Base-by-base conservation (phyloP, 2,329 filamentous ascomycete species). In the Talaromyces funiculosus region DNA sequence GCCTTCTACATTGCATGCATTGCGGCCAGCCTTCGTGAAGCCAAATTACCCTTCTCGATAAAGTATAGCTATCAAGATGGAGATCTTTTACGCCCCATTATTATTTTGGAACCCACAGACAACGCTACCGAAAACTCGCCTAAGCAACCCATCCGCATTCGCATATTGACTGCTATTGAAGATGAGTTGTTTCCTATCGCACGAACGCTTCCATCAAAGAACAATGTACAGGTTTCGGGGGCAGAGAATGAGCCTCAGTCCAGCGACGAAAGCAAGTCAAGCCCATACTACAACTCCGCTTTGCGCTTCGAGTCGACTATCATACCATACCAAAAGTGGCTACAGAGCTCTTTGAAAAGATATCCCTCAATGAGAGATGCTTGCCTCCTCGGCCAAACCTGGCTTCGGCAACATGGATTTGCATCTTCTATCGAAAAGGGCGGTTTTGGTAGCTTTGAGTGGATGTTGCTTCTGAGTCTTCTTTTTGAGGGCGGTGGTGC, bases 391-490 rank as follows among this genome's bases (percentile, higher is more conserved):
- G 94, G 93, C 26, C 86, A 89, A 61, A 84, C 90, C 59, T 99
- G 94, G 94, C 81, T 99, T 42, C 87, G 87, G 66, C 93, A 97
- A 75, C 85, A 93, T 59, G 92, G 92, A 0, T 90, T 97, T 65
- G 83, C 82, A 16, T 84, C 89, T 47, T 78, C 82, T 22, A 75
- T 92, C n/a, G 81, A 84, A 2, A 78, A 82, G 45, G 93, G 94
- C 47, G 94, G 94, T 0, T 97, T 99, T 72, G 94, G 94, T 3
- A 86, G 90, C 66, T 96, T 96, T 65, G 94, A 99, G 72, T 97
- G 91, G 90, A 83, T 89, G 0, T 78, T 85, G n/a, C 78, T 94
- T 53, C 84, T 92, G 71, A 90, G 92, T 33, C 79, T 96, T 14
- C 78, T 97, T 2, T 80, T 97, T 43, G 86, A 91, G 72, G 85